Base-by-base conservation (phyloP, 352 stramenopile genomes). In the Pythium brachiatum region DNA sequence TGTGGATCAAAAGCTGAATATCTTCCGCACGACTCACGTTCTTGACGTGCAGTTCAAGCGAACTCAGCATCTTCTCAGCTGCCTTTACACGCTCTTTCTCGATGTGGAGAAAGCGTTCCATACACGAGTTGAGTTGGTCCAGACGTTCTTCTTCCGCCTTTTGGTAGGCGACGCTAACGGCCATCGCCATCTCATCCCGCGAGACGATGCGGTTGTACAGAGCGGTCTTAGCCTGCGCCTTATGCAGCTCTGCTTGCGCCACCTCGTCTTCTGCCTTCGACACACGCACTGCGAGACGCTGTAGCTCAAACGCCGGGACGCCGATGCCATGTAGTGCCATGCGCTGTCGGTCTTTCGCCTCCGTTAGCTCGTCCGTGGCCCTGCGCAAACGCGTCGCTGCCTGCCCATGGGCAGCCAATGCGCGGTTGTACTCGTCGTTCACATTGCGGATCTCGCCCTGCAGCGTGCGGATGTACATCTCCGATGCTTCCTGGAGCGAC, bases 151-250 rank as follows among this genome's bases (percentile, higher is more conserved):
- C 86, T 60, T 95, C 86, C 2, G 83, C 83, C 54, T 87, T 88
- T 46, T 95, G 86, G 61, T 95, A 93, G 44, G 86, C 86, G 26
- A 93, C 83, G 66, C 83, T 93, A 32, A 95, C 83, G 34, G 86
- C 86, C 86, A 95, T 95, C n/a, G 79, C 83, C 86, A 95, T 95
- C 66, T 95, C 86, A 52, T 95, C 86, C 12, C 86, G 73, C n/a
- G 86, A 63, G 23, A 95, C 76, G 34, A 93, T 93, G 46, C 79
- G 75, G 55, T 92, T 86, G 71, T 92, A 92, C 48, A 95, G 58
- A n/a, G 72, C 69, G 52, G 73, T 89, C 76, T 95, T 95, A 27
- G 79, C 74, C 29, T 86, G 73, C 31, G 71, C 76, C 57, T 83
- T 83, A 7, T 58, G 60, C 59, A 89, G 71, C 61, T 88, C 68